Conservation (phyloP, 192 early-diverging fungal genomes). For the Irineochytrium annulatum region DNA sequence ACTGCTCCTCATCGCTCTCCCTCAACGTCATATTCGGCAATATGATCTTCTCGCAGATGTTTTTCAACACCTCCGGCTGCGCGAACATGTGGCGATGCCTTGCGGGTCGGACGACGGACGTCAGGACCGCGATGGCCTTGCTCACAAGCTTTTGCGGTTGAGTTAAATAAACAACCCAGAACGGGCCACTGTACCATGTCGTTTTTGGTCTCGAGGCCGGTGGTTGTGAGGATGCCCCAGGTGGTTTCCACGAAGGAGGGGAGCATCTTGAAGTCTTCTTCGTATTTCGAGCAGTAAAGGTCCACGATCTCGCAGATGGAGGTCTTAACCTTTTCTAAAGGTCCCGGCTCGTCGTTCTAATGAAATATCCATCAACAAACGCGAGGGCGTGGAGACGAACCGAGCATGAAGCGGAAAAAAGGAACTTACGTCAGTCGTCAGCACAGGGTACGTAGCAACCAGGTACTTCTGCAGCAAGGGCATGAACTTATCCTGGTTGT, state of each 20-base stretch:
- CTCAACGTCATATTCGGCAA: constrained; percentile 89
- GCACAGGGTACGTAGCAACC: constrained; percentile 67
- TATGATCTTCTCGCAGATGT: constrained; percentile 86
- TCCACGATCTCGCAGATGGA: constrained; percentile 90
- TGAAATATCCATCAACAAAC: not conserved
- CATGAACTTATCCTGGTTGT: constrained; percentile 82
- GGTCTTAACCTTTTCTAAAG: constrained; percentile 84
- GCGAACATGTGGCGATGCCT: constrained; percentile 73
- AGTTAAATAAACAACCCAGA: constrained; percentile 4
- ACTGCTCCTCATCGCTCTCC: constrained; percentile 86
- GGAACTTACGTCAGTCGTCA: constrained; percentile 55
- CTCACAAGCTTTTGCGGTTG: constrained; percentile 62
- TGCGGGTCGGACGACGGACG: constrained; percentile 74
- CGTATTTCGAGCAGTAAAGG: constrained; percentile 85
- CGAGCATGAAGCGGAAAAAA: constrained; percentile 3
- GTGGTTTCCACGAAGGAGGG: constrained; percentile 81
- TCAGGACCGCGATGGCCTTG: constrained; percentile 86
- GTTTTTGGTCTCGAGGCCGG: constrained; percentile 68
- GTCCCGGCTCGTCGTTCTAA: constrained; percentile 79
- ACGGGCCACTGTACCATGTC: constrained; percentile 55
- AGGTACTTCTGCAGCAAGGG: constrained; percentile 84
- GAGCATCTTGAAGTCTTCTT: constrained; percentile 80
- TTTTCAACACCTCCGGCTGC: constrained; percentile 60
- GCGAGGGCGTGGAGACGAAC: too few species aligned
- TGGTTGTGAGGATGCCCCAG: constrained; percentile 80